Base-by-base conservation (phyloP, 768 basidiomycete species). In the Infundibulicybe gibba region DNA sequence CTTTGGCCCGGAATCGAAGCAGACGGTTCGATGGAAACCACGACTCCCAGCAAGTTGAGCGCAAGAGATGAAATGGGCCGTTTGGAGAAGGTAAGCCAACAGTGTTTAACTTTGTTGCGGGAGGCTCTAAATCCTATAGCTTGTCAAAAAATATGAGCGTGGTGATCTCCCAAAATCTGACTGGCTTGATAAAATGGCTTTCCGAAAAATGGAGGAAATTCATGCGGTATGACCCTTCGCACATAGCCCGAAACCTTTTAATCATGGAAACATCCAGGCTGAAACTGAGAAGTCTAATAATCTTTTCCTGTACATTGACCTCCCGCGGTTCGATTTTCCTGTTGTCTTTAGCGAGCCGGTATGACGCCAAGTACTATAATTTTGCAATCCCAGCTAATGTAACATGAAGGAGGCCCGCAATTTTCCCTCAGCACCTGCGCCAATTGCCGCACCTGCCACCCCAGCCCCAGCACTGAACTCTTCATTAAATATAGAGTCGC, bases 271-370 rank as follows among this genome's bases (percentile, higher is more conserved):
- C 25, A 37, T 42, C 0, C 52, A 97, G 92, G 84, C 85, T 5
- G 94, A 97, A 65, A 83, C 92, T 0, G 84, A 84, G 53, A 94
- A 93, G 63, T 95, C 94, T 1, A 84, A 94, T 49, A 90, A 92
- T 56, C 72, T 98, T n/a, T 98, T 90, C 63, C 77, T 98, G 10
- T 98, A 98, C 64, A 85, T 98, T 38, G 97, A 98, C 68, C 63
- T 98, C 19, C 97, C 94, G 1, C 81, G 92, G 32, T 99, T 98
- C 60, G 95, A 98, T 61, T 97, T 97, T 61, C 97, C 97, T 0
- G 87, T 99, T 15, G 85, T 98, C 45, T 99, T 89, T 63, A 90
- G 87, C 53, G 95, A 99, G 69, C 81, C 88, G 8, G 90, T 87
- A 35, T 54, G 25, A 8, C 25, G 25, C 25, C 25, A 25, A 25